A percentile compares a stretch with the other conserved stretches of the same genome.
Conservation (phyloP, 805 yeast genomes). For the Barnettozyma sucrosica region DNA sequence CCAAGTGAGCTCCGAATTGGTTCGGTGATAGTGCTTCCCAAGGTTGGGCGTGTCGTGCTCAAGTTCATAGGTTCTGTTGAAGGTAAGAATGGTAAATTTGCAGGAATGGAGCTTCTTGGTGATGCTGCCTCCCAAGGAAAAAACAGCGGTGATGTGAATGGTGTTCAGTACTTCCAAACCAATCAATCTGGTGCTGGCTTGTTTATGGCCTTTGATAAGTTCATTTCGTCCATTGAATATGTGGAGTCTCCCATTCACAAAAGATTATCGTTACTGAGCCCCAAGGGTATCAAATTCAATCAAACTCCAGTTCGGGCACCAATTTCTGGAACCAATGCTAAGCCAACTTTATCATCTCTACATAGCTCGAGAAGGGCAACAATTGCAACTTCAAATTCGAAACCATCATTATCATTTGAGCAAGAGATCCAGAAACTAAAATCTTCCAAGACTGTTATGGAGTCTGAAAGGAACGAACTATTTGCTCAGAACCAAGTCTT, state of each 20-base stretch:
- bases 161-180: constrained; percentile 63
- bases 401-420: constrained; percentile 8
- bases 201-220: constrained; percentile 55
- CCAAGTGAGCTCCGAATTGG: constrained; percentile 16
- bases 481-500: constrained; percentile 32
- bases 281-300: constrained; percentile 9
- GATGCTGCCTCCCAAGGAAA: constrained; percentile 63
- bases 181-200: constrained; percentile 62
- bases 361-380: constrained; percentile 1
- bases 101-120: constrained; percentile 82
- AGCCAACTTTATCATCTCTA: constrained; percentile 7
- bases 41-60: constrained; percentile 62
- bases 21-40: constrained; percentile 44
- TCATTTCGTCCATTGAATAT: constrained; percentile 16
- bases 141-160: constrained; percentile 79
- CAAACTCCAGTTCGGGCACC: constrained; percentile 16
- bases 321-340: not conserved
- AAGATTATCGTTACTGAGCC: constrained; percentile 5
- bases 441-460: constrained; percentile 17
- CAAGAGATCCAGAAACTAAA: constrained; percentile 17
- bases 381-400: constrained; percentile 9
- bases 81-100: constrained; percentile 70
- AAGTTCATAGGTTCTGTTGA: constrained; percentile 69
- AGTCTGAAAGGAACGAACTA: constrained; percentile 33
- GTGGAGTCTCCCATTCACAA: constrained; percentile 14